Conservation (phyloP, 2,329 filamentous ascomycete genomes). For the Dothiorella sarmentorum region DNA sequence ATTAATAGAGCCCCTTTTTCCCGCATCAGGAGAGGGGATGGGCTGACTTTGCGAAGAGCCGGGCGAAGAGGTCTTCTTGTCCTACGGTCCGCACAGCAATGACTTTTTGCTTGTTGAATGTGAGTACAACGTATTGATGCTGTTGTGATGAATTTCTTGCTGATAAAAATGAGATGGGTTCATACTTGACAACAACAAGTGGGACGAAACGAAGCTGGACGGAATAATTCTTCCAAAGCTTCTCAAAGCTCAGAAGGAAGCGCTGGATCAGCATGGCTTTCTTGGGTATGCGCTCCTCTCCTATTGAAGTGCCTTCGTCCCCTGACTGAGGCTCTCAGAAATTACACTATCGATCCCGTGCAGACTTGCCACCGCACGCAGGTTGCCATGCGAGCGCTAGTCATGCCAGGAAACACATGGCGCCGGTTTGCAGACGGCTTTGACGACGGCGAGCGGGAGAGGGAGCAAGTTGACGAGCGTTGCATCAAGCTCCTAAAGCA, state of each 20-base stretch:
- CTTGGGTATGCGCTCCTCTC: conserved; percentile 28
- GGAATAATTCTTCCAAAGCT: conserved; percentile 40
- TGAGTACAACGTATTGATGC: conserved; percentile 15
- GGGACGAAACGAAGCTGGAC: conserved; percentile 43
- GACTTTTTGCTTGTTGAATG: conserved; percentile 70
- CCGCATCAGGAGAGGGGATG: not conserved
- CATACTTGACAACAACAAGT: conserved; percentile 34
- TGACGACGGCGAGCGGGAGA: conserved; percentile 34
- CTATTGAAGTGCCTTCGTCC: no score
- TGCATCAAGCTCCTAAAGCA: conserved; percentile 31
- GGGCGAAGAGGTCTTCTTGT: conserved; percentile 65
- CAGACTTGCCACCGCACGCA: conserved; percentile 45
- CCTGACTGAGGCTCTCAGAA: conserved; percentile 19
- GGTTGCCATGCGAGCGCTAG: conserved; percentile 39
- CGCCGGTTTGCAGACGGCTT: conserved; percentile 29
- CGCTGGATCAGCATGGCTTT: conserved; percentile 43
- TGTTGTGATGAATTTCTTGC: not conserved
- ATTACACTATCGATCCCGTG: conserved; percentile 30
- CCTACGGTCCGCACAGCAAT: conserved; percentile 68
- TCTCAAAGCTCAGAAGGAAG: conserved; percentile 27
- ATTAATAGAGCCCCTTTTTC: not conserved
- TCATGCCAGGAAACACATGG: conserved; percentile 28
- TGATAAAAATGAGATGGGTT: conserved; percentile 39
- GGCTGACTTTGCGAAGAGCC: conserved; percentile 24
- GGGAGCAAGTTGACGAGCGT: conserved; percentile 37